A percentile compares a stretch with the other conserved stretches of the same genome.
These are phyloP conservation scores for Fagus crenata DNA, from an alignment of 306 rosid genomes.

Conservation along the genomic window DNA sequence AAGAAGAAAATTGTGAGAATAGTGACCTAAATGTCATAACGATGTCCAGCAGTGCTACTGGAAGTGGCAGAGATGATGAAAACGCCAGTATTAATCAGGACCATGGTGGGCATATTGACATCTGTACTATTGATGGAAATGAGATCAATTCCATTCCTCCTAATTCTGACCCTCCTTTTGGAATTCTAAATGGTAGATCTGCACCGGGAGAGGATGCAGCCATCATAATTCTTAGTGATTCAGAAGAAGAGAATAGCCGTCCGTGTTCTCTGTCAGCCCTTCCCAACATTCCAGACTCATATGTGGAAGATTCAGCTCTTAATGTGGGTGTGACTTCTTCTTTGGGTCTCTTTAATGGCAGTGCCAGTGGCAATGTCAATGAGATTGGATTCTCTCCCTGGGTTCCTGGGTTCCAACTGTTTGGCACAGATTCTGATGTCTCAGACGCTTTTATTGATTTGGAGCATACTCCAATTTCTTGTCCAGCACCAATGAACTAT, in stretches of 20 bases:
- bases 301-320: slow-evolving; percentile 59
- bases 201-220: slow-evolving; percentile 59
- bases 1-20: slow-evolving; percentile 52
- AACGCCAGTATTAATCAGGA: slow-evolving; percentile 90
- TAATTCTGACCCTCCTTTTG: slow-evolving; percentile 63
- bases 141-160: slow-evolving; percentile 69
- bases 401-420: slow-evolving; percentile 82
- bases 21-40: slow-evolving; percentile 71
- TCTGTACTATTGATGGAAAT: slow-evolving; percentile 61
- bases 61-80: slow-evolving; percentile 81
- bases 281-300: slow-evolving; percentile 58
- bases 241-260: slow-evolving; percentile 79
- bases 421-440: slow-evolving; percentile 70
- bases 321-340: slow-evolving; percentile 53
- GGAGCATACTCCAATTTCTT: slow-evolving; percentile 59
- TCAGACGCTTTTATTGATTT: slow-evolving; percentile 65
- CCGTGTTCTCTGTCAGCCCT: slow-evolving; percentile 42
- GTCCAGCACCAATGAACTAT: slow-evolving; percentile 70
- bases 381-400: slow-evolving; percentile 64
- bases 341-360: slow-evolving; percentile 57
- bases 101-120: slow-evolving; percentile 61
- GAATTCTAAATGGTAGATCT: slow-evolving; percentile 48
- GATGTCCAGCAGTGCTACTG: slow-evolving; percentile 97
- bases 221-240: slow-evolving; percentile 86
- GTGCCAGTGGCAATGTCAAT: slow-evolving; percentile 43